Percentiles rank a stretch among this genome's conserved stretches.
Conservation (phyloP, 495 filamentous ascomycete species). For the Aspergillus bridgeri region DNA sequence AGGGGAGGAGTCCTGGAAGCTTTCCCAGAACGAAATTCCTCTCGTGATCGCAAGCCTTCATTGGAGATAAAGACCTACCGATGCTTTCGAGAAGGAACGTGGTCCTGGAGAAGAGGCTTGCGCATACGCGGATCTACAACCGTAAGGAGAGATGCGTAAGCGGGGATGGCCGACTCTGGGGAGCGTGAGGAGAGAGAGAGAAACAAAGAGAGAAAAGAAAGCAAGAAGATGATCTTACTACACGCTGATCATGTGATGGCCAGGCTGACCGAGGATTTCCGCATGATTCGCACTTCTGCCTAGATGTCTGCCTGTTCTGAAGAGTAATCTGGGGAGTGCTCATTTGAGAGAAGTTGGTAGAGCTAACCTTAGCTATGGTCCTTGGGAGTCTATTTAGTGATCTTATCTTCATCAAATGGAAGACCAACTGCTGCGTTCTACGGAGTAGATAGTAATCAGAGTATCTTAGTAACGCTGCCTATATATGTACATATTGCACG, state of each 20-base stretch:
- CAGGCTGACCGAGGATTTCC: neutral
- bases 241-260: conserved; percentile 18
- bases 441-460: too few relatives aligned
- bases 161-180: conserved; percentile 39
- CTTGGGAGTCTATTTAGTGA: too few relatives aligned
- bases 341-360: too few relatives aligned
- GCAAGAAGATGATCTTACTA: conserved; percentile 4
- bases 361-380: neutral
- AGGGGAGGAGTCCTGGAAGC: conserved; percentile 35
- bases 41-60: conserved; percentile 22
- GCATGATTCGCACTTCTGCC: neutral
- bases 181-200: conserved; percentile 30
- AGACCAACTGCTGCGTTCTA: too few relatives aligned
- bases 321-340: too few relatives aligned
- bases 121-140: conserved; percentile 29
- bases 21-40: conserved; percentile 25
- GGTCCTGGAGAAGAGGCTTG: conserved; percentile 23
- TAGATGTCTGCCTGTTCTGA: neutral
- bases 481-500: too few relatives aligned
- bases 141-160: conserved; percentile 23
- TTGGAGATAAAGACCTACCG: conserved; percentile 10
- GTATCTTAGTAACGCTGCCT: too few relatives aligned
- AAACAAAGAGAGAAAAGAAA: conserved; percentile 18
- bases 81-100: conserved; percentile 12
- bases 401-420: too few relatives aligned